Evolutionary conservation across 2,329 filamentous ascomycete genomes (phyloP), one percentile per base, ranked within the genome.

Genomic region (Penicillium janthinellum): DNA sequence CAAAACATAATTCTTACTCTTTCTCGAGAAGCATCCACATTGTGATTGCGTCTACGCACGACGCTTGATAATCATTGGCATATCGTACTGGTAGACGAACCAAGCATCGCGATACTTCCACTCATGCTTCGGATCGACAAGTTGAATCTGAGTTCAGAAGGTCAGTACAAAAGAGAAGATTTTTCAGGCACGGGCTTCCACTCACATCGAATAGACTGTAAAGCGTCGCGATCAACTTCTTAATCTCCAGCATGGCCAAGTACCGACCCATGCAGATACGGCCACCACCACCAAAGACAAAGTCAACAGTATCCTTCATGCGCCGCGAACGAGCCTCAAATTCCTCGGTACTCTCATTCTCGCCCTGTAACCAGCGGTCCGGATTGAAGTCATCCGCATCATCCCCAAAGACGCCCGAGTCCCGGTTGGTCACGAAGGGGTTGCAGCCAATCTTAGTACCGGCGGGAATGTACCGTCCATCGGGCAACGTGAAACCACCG

Each of bases 31-130:
- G 20, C 34, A 28, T 45, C 10, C 15, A n/a, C n/a, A n/a, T 35
- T n/a, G 6, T 28, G 38, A 11, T 20, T 8, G 15, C 20, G 35
- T 50, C 54, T 42, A 60, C 20, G 44, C 63, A 49, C 54, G 62
- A n/a, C 42, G 56, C 47, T 52, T 52, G 37, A 68, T 59, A 4
- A 59, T 57, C 54, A 86, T 83, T 50, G 85, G 78, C 60, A 86
- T 67, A 0, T 84, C 84, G 52, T 81, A 77, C 70, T 86, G 84
- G 10, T 86, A 83, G 10, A 86, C 84, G 65, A 87, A 86, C 71
- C 86, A 86, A 3, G 83, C 84, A 20, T 83, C 80, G 56, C 83
- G 79, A n/a, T 83, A 82, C 60, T 78, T 79, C 64, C 86, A 75
- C 54, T 81, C 77, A 44, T 80, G 76, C 10, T 77, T 76, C 0